Evolutionary conservation across 495 filamentous ascomycete species (phyloP).

Genomic region (Podospora didyma): DNA sequence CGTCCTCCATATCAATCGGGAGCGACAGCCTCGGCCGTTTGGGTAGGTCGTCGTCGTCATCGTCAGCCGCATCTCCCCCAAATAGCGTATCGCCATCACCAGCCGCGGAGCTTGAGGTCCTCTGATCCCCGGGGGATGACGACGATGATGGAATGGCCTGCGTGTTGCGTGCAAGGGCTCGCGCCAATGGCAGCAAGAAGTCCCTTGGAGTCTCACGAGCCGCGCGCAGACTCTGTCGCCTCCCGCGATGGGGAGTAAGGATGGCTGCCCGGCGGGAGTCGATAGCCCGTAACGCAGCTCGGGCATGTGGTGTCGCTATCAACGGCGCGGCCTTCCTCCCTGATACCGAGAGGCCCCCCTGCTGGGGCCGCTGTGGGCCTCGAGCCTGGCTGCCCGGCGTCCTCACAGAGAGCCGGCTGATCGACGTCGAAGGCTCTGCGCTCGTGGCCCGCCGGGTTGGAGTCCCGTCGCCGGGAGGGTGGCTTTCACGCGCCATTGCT

Average conservation of each 20-base stretch:
- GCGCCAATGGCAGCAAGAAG: slow-evolving; percentile 61
- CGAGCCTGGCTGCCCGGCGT: slow-evolving; percentile 25
- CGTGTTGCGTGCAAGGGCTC: slow-evolving; percentile 58
- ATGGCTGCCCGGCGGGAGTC: slow-evolving; percentile 69
- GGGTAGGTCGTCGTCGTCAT: slow-evolving; percentile 60
- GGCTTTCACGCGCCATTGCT: slow-evolving; percentile 26
- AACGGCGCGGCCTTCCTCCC: slow-evolving; percentile 29
- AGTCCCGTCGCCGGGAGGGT: slow-evolving; percentile 22
- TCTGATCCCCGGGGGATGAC: slow-evolving; percentile 32
- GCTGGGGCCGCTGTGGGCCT: neutral
- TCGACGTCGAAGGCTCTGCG: slow-evolving; percentile 24
- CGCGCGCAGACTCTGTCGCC: slow-evolving; percentile 60
- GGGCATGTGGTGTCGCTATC: slow-evolving; percentile 62
- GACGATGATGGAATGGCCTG: slow-evolving; percentile 54
- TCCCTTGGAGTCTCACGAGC: slow-evolving; percentile 76
- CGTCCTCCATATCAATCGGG: slow-evolving; percentile 59
- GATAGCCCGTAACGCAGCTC: slow-evolving; percentile 59
- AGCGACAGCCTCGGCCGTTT: slow-evolving; percentile 65
- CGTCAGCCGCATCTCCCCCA: slow-evolving; percentile 46
- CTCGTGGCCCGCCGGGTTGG: slow-evolving; percentile 30
- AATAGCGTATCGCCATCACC: slow-evolving; percentile 13
- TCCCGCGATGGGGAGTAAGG: slow-evolving; percentile 61
- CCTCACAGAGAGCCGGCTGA: slow-evolving; percentile 21
- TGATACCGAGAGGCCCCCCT: slow-evolving; percentile 30
- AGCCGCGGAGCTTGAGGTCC: neutral